Evolutionary conservation across 768 basidiomycete species (phyloP).

Genomic region (Leccinum arenicola): DNA sequence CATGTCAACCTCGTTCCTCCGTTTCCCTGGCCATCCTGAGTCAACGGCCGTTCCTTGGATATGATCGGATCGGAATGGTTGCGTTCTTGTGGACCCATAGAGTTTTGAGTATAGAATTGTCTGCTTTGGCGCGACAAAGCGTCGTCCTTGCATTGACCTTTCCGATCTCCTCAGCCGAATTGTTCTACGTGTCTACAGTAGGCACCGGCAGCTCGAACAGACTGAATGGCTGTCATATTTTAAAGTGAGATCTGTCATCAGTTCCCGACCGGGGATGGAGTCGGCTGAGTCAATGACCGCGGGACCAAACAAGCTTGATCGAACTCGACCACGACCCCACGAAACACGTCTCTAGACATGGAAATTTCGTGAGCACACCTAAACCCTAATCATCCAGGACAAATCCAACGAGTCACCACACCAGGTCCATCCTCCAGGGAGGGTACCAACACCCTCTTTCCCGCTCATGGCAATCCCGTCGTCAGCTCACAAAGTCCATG

Average conservation of each 20-base stretch:
- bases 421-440: slow-evolving; percentile 80
- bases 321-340: background rate
- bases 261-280: background rate
- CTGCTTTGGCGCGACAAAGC: background rate
- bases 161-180: background rate
- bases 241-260: background rate
- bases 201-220: background rate
- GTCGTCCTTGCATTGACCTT: background rate
- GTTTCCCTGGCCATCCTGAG: background rate
- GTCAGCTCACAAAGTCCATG: slow-evolving; percentile 84
- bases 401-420: background rate
- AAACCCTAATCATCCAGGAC: background rate
- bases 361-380: slow-evolving; percentile 43
- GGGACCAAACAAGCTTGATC: background rate
- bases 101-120: background rate
- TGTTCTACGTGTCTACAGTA: background rate
- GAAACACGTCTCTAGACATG: slow-evolving; percentile 25
- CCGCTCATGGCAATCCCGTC: slow-evolving; percentile 82
- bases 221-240: background rate
- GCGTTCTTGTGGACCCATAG: background rate
- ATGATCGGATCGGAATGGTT: background rate
- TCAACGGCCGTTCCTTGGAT: background rate
- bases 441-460: slow-evolving; percentile 92
- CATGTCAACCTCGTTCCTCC: background rate
- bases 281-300: background rate